Evolutionary conservation across 2,329 filamentous ascomycete species (phyloP).

Genomic region (Fusarium camptoceras): DNA sequence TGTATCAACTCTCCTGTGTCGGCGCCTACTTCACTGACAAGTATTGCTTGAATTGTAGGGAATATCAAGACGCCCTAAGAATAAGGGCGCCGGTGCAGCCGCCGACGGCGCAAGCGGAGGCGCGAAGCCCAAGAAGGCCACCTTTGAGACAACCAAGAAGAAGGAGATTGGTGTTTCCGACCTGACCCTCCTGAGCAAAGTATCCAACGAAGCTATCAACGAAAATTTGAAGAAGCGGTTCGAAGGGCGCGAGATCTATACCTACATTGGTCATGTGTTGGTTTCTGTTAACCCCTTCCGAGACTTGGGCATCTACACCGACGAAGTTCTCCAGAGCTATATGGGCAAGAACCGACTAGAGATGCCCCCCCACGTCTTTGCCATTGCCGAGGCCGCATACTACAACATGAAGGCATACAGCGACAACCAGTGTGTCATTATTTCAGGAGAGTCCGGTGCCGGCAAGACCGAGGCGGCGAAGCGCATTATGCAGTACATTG

Average conservation of each 20-base stretch:
- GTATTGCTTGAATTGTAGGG: slow-evolving; percentile 44
- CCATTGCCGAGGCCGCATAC: slow-evolving; percentile 94
- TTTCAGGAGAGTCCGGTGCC: slow-evolving; percentile 96
- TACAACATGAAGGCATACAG: slow-evolving; percentile 99
- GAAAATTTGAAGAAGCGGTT: slow-evolving; percentile 99
- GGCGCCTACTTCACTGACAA: slow-evolving; percentile 30
- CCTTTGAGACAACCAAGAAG: slow-evolving; percentile 97
- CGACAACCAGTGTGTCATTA: slow-evolving; percentile 99
- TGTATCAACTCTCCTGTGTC: slow-evolving; percentile 32
- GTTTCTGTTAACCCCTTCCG: slow-evolving; percentile 99
- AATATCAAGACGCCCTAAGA: slow-evolving; percentile 57
- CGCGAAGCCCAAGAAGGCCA: slow-evolving; percentile 90
- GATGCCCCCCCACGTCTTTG: slow-evolving; percentile 95
- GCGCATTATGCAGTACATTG: slow-evolving; percentile 99
- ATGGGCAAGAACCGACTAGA: slow-evolving; percentile 97
- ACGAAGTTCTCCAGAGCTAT: slow-evolving; percentile 92
- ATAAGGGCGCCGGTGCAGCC: slow-evolving; percentile 55
- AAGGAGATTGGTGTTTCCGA: slow-evolving; percentile 99
- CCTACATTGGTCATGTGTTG: slow-evolving; percentile 99
- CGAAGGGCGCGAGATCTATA: slow-evolving; percentile 98
- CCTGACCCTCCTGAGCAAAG: slow-evolving; percentile 96
- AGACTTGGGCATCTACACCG: slow-evolving; percentile 98
- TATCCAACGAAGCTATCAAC: slow-evolving; percentile 99
- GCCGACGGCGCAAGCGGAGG: slow-evolving; percentile 54
- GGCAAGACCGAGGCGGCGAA: slow-evolving; percentile 99